These are phyloP conservation scores for Verticillium tricorpus DNA, from an alignment of 2,329 filamentous ascomycete genomes.

Conservation along the genomic window DNA sequence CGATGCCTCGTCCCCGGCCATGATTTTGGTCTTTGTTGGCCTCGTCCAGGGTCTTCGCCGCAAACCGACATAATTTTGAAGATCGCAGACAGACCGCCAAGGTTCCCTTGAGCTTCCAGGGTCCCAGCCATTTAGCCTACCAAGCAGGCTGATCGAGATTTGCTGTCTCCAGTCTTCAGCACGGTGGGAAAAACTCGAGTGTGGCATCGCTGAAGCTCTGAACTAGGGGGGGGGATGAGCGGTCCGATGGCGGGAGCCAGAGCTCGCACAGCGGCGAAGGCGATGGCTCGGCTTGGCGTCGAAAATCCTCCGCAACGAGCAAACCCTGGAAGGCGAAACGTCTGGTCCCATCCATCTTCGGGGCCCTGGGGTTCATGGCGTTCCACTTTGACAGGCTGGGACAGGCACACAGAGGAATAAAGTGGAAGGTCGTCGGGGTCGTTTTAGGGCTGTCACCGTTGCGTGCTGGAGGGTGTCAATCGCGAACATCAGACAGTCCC, in stretches of 20 bases:
- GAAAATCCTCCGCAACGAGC: constrained; percentile 11
- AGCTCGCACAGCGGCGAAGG: constrained; percentile 2
- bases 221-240: neutral
- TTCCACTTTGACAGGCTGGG: neutral
- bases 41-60: constrained; percentile 11
- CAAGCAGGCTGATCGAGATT: constrained; percentile 6
- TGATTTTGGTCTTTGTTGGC: neutral
- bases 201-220: neutral
- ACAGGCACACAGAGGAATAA: neutral
- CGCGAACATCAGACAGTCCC: neutral
- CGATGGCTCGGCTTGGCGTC: constrained; percentile 8
- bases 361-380: neutral
- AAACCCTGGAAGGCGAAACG: neutral
- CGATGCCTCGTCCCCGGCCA: constrained; percentile 3
- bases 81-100: constrained; percentile 9
- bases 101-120: constrained; percentile 4
- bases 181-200: constrained; percentile 3
- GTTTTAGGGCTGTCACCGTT: neutral
- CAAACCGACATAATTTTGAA: constrained; percentile 11
- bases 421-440: neutral
- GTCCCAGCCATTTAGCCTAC: constrained; percentile 8
- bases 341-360: neutral
- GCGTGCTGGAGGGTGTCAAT: neutral
- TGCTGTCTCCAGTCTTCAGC: constrained; percentile 4
- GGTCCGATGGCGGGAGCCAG: constrained; percentile 9